These are phyloP conservation scores for Leishmania martiniquensis DNA, from an alignment of 208 protist genomes.

Conservation along the genomic window DNA sequence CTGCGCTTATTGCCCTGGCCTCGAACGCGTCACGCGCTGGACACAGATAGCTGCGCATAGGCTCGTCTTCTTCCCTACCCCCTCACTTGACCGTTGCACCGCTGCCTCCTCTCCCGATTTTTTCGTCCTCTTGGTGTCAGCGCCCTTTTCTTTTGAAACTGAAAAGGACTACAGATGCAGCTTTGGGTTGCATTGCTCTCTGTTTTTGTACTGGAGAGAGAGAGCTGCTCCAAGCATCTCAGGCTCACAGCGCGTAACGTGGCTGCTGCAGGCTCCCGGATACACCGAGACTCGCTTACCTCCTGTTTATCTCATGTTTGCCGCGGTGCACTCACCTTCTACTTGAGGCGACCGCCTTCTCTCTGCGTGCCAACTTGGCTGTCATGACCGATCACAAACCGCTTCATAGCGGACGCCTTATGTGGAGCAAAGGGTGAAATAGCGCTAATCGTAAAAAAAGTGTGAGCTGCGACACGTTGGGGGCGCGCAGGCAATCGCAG, in stretches of 20 bases:
- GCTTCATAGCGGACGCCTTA: background rate
- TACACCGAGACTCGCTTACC: background rate
- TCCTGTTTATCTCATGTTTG: background rate
- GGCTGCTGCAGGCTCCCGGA: background rate
- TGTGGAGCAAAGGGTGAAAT: background rate
- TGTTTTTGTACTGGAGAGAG: background rate
- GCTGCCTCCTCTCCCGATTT: background rate
- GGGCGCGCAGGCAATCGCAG: background rate
- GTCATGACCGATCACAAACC: background rate
- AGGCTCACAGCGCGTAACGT: background rate
- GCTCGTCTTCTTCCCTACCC: background rate
- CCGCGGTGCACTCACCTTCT: background rate
- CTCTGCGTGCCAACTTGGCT: background rate
- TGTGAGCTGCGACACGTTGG: background rate
- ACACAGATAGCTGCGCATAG: background rate
- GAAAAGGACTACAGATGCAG: background rate
- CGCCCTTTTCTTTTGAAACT: background rate
- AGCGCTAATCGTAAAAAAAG: too few species aligned
- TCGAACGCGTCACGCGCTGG: background rate
- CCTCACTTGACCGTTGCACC: background rate
- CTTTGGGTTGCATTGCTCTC: background rate
- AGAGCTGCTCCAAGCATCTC: background rate
- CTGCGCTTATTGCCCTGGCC: background rate
- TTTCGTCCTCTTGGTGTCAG: background rate
- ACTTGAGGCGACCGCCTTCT: background rate